Base-by-base conservation (phyloP, 805 yeast species). In the Millerozyma acaciae region DNA sequence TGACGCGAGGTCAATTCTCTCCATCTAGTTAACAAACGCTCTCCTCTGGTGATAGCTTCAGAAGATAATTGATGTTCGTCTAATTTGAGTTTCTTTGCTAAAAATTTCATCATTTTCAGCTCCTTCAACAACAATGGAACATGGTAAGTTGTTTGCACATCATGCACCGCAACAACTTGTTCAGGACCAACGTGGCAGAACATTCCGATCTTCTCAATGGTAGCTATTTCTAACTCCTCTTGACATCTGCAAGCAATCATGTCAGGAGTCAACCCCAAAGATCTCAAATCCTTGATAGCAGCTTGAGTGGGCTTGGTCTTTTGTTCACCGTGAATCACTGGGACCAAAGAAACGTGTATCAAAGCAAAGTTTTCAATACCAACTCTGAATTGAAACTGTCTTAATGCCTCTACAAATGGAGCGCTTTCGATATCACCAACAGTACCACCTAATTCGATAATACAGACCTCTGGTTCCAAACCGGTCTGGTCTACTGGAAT, bases 241-340 rank as follows among this genome's bases (percentile, higher is more conserved):
- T 86, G 73, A 70, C 99, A 93, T 70, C 99, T 80, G 70, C 97
- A 90, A 37, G 97, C 98, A 67, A 93, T 87, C 78, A 93, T 82
- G 62, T 93, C 97, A 14, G 97, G 97, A 23, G 81, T 78, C 58
- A 93, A 76, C 51, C 99, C 99, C 40, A 90, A 69, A 29, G 96
- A 84, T 66, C 99, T 83, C 63, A 93, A 75, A 62, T 93, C 98
- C 61, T 88, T 87, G 55, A 93, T 84, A 30, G 99, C 99, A 44
- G 97, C 98, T 69, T 93, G 99, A 8, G 99, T 93, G 38, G 99
- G 99, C 65, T 93, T 93, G 26, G 99, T 93, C 74, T 93, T 93
- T 64, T 93, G 96, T 70, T 93, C 99, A 42, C 97, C 98, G 50
- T 89, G 95, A 53, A 93, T 90, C 31, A 93, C 97, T 28, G 97